Percentiles rank a stretch among this genome's conserved stretches.
Evolutionary conservation across 495 filamentous ascomycete genomes (phyloP).

Genomic region (Bacidia gigantensis): DNA sequence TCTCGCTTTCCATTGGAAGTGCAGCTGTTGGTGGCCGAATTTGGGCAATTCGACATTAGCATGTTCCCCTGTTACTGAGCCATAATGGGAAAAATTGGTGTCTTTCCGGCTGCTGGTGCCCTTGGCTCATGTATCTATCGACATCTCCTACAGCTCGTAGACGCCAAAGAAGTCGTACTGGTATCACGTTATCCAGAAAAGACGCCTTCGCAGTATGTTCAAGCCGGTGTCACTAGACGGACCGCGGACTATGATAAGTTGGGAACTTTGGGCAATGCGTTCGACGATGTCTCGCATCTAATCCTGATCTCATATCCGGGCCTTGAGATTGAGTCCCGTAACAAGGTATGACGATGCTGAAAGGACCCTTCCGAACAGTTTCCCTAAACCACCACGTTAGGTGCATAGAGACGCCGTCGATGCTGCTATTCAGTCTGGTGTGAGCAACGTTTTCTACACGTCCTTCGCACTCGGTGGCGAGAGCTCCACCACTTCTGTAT

Average conservation of each 20-base stretch:
- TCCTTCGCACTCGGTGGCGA: conserved; percentile 43
- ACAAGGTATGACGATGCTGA: conserved; percentile 16
- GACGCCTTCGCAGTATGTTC: conserved; percentile 16
- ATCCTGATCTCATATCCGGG: conserved; percentile 33
- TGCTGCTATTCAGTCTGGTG: conserved; percentile 41
- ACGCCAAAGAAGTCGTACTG: conserved; percentile 28
- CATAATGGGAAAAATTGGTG: conserved; percentile 24
- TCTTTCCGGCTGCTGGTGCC: conserved; percentile 39
- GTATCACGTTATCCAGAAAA: conserved; percentile 33
- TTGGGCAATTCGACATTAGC: not conserved
- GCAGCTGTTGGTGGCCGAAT: not conserved
- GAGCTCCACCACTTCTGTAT: conserved; percentile 29
- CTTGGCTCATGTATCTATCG: conserved; percentile 33
- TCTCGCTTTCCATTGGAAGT: not conserved
- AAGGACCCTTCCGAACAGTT: not conserved
- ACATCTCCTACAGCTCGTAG: conserved; percentile 30
- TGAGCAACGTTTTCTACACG: conserved; percentile 53
- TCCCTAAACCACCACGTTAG: conserved; percentile 10
- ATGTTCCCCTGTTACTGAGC: not conserved
- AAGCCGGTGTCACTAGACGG: conserved; percentile 24
- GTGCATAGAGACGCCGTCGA: conserved; percentile 41
- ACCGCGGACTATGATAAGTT: conserved; percentile 28
- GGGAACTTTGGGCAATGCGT: conserved; percentile 21
- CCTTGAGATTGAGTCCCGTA: conserved; percentile 26
- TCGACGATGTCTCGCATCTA: conserved; percentile 26